Percentiles rank a stretch among this genome's conserved stretches.
phyloP scores from a whole-genome alignment of 176 grass and related monocot genomes.

The Lolium rigidum region DNA sequence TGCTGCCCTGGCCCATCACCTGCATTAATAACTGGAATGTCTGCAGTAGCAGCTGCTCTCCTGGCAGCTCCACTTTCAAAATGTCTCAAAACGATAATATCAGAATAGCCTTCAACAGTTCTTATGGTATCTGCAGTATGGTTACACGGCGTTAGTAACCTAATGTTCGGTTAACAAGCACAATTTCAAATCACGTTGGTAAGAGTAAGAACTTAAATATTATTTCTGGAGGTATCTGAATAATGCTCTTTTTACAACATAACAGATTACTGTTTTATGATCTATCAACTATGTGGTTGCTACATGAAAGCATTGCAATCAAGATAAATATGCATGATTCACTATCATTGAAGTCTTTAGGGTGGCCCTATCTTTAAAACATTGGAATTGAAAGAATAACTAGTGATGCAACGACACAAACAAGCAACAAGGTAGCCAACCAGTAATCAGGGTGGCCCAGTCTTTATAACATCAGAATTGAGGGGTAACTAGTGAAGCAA shows the following conservation, averaged over 20 bases:
- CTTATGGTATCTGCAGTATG: constrained; percentile 84
- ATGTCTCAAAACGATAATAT: constrained; percentile 88
- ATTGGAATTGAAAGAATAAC: not conserved
- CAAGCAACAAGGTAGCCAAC: constrained; percentile 7
- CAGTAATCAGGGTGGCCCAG: not conserved
- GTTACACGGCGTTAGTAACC: constrained; percentile 13
- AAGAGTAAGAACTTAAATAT: not conserved
- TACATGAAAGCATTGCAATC: not conserved
- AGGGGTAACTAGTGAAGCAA: not conserved
- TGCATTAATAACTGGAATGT: constrained; percentile 89
- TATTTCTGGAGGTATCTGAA: not conserved
- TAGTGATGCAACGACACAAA: not conserved
- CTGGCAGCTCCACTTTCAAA: constrained; percentile 91
- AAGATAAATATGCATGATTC: not conserved
- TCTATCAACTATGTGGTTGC: not conserved
- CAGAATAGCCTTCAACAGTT: constrained; percentile 83
- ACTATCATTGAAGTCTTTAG: not conserved
- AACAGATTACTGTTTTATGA: too few species aligned
- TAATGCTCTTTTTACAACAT: not conserved
- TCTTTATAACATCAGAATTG: not conserved
- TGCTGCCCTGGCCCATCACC: constrained; percentile 92
- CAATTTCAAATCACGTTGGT: not conserved
- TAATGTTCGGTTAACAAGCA: not conserved
- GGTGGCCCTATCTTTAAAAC: not conserved
- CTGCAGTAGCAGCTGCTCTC: constrained; percentile 65